Percentiles rank a stretch among this genome's conserved stretches.
Conservation (phyloP, 768 basidiomycete species). For the Neoboletus brunneissimus region DNA sequence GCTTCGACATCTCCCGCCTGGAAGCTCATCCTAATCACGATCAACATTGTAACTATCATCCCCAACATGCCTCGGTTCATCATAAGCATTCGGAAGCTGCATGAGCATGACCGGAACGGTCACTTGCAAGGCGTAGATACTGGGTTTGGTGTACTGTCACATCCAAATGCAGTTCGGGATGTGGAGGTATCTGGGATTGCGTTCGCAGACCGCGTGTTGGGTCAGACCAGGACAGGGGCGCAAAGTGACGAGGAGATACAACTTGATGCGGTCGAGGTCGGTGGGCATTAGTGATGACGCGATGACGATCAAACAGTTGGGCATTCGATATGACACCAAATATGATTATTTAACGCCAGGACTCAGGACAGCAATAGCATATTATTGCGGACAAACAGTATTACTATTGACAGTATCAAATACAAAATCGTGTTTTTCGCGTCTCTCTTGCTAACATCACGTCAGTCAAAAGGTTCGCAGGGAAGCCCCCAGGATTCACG, state of each 20-base stretch:
- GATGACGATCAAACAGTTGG: not conserved
- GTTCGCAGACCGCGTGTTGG: not conserved
- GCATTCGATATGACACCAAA: no score
- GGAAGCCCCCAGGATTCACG: no score
- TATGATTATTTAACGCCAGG: no score
- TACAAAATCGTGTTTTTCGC: no score
- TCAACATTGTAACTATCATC: no score
- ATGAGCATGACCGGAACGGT: not conserved
- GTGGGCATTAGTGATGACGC: not conserved
- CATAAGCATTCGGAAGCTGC: not conserved
- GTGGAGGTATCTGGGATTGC: not conserved
- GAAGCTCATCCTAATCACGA: no score
- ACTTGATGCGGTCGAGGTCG: not conserved
- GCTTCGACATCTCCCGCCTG: no score
- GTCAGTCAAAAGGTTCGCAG: no score
- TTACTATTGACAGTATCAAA: no score
- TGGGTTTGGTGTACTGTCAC: not conserved
- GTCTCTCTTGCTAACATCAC: no score
- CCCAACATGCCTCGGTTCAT: not conserved
- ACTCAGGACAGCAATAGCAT: no score
- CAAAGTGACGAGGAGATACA: not conserved
- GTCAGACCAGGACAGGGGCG: not conserved
- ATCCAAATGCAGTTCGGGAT: not conserved
- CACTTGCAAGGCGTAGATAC: not conserved
- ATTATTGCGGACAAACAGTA: no score